A percentile compares a stretch with the other conserved stretches of the same genome.
Evolutionary conservation across 2,329 filamentous ascomycete genomes (phyloP).

Genomic region (Microcyclosporella mali): DNA sequence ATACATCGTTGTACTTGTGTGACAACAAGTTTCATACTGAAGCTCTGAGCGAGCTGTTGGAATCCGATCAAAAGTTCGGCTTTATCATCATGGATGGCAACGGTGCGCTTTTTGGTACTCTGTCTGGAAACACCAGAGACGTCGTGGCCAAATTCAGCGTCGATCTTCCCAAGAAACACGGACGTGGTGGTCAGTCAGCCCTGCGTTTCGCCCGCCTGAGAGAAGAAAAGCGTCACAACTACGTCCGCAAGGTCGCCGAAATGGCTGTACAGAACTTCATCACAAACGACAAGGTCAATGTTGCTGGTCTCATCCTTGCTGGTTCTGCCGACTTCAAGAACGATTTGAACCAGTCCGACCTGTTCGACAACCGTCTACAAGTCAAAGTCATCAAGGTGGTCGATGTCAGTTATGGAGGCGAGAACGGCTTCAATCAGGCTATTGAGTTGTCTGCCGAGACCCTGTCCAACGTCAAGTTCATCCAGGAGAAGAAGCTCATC

Average conservation of each 20-base stretch:
- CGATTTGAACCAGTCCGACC: constrained; percentile 92
- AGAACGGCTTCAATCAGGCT: constrained; percentile 99
- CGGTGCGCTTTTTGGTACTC: constrained; percentile 90
- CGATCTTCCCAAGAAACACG: constrained; percentile 99
- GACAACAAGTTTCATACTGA: constrained; percentile 99
- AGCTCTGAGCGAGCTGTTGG: constrained; percentile 89
- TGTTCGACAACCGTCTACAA: constrained; percentile 89
- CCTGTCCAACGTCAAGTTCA: constrained; percentile 98
- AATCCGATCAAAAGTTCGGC: constrained; percentile 98
- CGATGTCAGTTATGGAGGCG: constrained; percentile 96
- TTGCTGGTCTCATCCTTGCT: constrained; percentile 87
- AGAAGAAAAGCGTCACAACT: constrained; percentile 99
- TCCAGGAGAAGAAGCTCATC: constrained; percentile 99
- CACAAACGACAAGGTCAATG: constrained; percentile 96
- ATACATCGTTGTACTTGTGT: constrained; percentile 97
- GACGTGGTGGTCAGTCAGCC: constrained; percentile 98
- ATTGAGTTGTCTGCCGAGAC: constrained; percentile 95
- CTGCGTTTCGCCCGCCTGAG: constrained; percentile 98
- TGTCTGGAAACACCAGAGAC: constrained; percentile 95
- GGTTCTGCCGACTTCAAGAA: constrained; percentile 99
- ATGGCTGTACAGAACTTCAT: constrained; percentile 98
- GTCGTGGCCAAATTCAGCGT: constrained; percentile 97
- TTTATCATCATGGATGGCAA: constrained; percentile 99
- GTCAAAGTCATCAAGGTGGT: constrained; percentile 99
- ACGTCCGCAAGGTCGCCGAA: constrained; percentile 97